A percentile compares a stretch with the other conserved stretches of the same genome.
Conservation (phyloP, 495 filamentous ascomycete genomes). For the Aspergillus hancockii region DNA sequence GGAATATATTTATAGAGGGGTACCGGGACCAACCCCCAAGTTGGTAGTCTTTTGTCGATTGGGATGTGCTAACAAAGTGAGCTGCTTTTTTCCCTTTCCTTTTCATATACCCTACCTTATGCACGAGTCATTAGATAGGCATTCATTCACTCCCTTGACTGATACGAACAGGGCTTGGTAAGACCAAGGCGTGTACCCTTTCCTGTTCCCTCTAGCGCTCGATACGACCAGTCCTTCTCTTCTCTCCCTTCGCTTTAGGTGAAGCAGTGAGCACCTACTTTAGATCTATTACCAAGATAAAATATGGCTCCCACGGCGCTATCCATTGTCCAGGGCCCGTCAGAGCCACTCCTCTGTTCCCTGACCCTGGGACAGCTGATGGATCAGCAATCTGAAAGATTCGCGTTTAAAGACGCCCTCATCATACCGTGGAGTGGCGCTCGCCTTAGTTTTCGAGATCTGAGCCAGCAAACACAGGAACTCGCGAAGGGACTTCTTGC, state of each 20-base stretch:
- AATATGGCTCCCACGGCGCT: conserved; percentile 2
- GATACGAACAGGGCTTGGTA: too few relatives aligned
- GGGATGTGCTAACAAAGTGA: too few relatives aligned
- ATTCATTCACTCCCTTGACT: too few relatives aligned
- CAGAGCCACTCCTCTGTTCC: background rate
- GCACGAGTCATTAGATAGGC: too few relatives aligned
- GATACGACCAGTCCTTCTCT: background rate
- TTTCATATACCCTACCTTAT: too few relatives aligned
- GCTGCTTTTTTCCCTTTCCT: too few relatives aligned
- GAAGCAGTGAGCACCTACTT: background rate
- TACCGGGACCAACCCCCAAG: too few relatives aligned
- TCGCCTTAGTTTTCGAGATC: background rate
- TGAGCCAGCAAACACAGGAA: background rate
- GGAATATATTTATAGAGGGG: too few relatives aligned
- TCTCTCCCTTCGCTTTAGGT: background rate
- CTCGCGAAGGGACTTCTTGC: conserved; percentile 1
- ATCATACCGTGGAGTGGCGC: conserved; percentile 1
- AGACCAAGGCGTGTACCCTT: background rate
- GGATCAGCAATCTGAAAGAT: conserved; percentile 1
- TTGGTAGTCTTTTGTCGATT: too few relatives aligned
- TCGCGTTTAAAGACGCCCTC: background rate
- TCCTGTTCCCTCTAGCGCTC: background rate
- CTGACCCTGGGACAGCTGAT: background rate
- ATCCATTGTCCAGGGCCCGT: background rate
- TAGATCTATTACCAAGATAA: background rate